Conservation (phyloP, 2,329 filamentous ascomycete genomes). For the Ceratocystiopsis brevicomis region DNA sequence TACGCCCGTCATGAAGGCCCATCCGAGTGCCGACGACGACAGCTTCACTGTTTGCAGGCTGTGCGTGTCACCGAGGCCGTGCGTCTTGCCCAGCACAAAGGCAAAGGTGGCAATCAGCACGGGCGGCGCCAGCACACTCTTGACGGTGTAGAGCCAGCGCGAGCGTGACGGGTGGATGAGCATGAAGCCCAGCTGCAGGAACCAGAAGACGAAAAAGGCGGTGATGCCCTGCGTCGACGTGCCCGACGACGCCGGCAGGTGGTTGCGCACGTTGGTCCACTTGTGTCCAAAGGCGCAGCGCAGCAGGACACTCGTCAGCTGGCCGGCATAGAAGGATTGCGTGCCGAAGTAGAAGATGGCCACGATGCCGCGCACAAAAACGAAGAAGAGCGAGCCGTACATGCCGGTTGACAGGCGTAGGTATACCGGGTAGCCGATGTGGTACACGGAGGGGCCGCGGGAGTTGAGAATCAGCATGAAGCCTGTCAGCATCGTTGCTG, state of each 20-base stretch:
- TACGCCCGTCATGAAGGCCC: conserved; percentile 12
- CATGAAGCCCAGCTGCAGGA: conserved; percentile 16
- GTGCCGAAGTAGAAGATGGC: conserved; percentile 9
- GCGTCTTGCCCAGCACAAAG: conserved; percentile 17
- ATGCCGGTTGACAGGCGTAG: conserved; percentile 5
- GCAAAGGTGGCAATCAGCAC: conserved; percentile 9
- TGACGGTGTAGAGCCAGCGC: conserved; percentile 4
- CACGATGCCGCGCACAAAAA: conserved; percentile 6
- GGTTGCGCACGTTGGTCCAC: conserved; percentile 13
- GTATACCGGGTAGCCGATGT: conserved; percentile 6
- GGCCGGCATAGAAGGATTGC: conserved; percentile 7
- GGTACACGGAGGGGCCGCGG: conserved; percentile 5
- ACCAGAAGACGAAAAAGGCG: conserved; percentile 21
- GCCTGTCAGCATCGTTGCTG: conserved; percentile 1
- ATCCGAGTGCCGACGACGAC: conserved; percentile 12
- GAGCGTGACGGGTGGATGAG: conserved; percentile 14
- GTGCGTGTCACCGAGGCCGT: conserved; percentile 20
- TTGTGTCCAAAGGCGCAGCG: conserved; percentile 6
- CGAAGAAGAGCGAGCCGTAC: conserved; percentile 7
- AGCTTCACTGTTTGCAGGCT: conserved; percentile 19
- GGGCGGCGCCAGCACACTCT: conserved; percentile 2
- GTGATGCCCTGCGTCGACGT: conserved; percentile 16
- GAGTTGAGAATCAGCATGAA: conserved; percentile 6
- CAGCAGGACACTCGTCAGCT: conserved; percentile 5
- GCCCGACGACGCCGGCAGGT: conserved; percentile 16